Conservation (phyloP, 495 filamentous ascomycete species). For the Parathielavia hyrcaniae region DNA sequence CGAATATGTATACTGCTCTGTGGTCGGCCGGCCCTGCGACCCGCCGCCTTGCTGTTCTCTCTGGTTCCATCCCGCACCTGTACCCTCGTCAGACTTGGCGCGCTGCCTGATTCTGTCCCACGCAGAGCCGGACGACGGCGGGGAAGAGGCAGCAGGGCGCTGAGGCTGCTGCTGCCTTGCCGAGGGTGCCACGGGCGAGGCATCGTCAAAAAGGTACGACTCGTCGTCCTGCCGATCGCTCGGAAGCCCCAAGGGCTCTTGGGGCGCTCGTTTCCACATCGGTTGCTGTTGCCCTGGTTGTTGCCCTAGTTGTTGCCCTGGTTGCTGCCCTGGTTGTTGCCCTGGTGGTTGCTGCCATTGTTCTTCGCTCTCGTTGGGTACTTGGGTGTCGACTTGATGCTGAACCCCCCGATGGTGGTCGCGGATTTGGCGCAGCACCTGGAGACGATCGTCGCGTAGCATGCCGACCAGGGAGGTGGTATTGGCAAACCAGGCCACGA, state of each 20-base stretch:
- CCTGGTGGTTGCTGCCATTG: background rate
- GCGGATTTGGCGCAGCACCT: background rate
- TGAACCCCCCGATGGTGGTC: background rate
- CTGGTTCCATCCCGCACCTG: background rate
- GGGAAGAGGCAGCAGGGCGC: background rate
- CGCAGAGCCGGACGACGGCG: conserved; percentile 21
- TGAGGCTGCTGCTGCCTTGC: conserved; percentile 6
- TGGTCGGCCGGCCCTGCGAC: conserved; percentile 10
- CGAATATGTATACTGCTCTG: conserved; percentile 34
- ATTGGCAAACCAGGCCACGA: conserved; percentile 5
- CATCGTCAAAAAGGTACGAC: conserved; percentile 35
- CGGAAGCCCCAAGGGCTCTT: background rate
- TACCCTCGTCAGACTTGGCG: conserved; percentile 8
- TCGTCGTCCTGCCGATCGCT: conserved; percentile 22
- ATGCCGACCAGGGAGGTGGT: background rate
- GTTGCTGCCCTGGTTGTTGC: background rate
- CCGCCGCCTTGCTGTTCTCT: conserved; percentile 1
- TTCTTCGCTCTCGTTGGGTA: too few relatives aligned
- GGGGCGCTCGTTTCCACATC: background rate
- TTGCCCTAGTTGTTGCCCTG: background rate
- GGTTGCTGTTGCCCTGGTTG: background rate
- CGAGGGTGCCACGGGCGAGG: conserved; percentile 35
- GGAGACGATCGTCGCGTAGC: conserved; percentile 13
- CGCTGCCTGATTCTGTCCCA: conserved; percentile 39
- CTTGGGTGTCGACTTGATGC: background rate